Evolutionary conservation across 305 asterid genomes (phyloP).

Genomic region (Fraxinus dipetala): DNA sequence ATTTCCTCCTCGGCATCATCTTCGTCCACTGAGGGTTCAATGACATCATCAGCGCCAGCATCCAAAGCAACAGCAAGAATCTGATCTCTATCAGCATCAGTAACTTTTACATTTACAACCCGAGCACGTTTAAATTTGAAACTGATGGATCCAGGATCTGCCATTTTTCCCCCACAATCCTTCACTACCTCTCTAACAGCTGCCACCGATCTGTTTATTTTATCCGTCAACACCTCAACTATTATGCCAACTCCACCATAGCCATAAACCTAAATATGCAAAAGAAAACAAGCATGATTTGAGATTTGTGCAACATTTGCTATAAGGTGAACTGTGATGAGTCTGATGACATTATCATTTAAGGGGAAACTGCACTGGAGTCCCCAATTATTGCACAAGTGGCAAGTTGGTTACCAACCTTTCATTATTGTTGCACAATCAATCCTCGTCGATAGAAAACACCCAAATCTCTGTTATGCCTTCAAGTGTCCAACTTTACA

Average conservation of each 20-base stretch:
- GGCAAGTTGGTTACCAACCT: not conserved
- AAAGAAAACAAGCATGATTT: not conserved
- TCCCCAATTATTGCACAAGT: not conserved
- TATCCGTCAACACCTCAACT: conserved; percentile 81
- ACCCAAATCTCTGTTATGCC: not conserved
- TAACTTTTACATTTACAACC: conserved; percentile 62
- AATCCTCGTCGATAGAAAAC: not conserved
- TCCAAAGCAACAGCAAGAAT: conserved; percentile 78
- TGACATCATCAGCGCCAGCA: conserved; percentile 83
- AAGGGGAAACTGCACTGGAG: not conserved
- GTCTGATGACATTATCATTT: not conserved
- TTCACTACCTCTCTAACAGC: conserved; percentile 64
- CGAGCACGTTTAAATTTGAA: conserved; percentile 84
- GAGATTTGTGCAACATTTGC: not conserved
- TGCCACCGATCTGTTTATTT: conserved; percentile 72
- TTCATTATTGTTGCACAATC: not conserved
- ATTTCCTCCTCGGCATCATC: conserved; percentile 63
- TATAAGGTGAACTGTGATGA: not conserved
- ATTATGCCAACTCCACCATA: conserved; percentile 90
- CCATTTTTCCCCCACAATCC: conserved; percentile 90
- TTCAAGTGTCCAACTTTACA: not conserved
- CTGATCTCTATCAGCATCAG: conserved; percentile 64
- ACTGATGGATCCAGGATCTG: conserved; percentile 87
- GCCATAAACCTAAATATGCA: conserved; percentile 64
- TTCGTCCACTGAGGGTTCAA: conserved; percentile 64